Conservation (phyloP, 2,329 filamentous ascomycete species). For the Alternaria novae-zelandiae region DNA sequence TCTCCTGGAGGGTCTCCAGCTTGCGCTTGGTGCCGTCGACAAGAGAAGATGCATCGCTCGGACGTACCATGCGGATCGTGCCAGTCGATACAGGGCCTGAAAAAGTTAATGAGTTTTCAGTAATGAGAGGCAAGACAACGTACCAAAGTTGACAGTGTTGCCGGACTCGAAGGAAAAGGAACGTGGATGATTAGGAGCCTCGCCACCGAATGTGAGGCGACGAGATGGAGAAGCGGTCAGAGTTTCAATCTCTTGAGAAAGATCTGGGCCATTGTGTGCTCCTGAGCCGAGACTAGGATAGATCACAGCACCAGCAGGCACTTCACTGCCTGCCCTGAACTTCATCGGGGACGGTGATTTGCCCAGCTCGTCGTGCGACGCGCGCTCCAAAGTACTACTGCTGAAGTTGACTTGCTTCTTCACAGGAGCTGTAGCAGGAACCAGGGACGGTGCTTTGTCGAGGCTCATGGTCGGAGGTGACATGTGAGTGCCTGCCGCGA, state of each 20-base stretch:
- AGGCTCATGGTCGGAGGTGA: constrained; percentile 51
- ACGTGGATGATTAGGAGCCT: constrained; percentile 38
- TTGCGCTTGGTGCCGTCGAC: constrained; percentile 53
- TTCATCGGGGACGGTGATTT: constrained; percentile 47
- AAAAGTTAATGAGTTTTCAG: not conserved
- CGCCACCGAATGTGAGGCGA: constrained; percentile 45
- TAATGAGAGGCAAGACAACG: not conserved
- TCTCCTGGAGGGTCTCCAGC: constrained; percentile 46
- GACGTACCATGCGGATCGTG: constrained; percentile 53
- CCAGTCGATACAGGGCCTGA: constrained; percentile 44
- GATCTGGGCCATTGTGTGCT: constrained; percentile 46
- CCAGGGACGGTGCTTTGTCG: constrained; percentile 61
- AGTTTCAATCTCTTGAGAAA: constrained; percentile 37
- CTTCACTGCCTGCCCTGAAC: constrained; percentile 42
- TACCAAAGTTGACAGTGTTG: constrained; percentile 52
- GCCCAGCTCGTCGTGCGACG: constrained; percentile 38
- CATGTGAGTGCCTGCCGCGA: constrained; percentile 66
- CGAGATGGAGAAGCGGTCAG: constrained; percentile 38
- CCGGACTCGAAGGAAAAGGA: constrained; percentile 59
- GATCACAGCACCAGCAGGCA: constrained; percentile 39
- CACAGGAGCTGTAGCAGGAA: constrained; percentile 70
- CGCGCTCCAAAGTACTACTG: constrained; percentile 65
- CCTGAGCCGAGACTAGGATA: constrained; percentile 37
- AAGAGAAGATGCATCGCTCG: constrained; percentile 49
- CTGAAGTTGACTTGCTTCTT: constrained; percentile 86